Percentiles rank a stretch among this genome's conserved stretches.
These are phyloP conservation scores for Inga oerstediana DNA, from an alignment of 306 rosid species.

Conservation along the genomic window DNA sequence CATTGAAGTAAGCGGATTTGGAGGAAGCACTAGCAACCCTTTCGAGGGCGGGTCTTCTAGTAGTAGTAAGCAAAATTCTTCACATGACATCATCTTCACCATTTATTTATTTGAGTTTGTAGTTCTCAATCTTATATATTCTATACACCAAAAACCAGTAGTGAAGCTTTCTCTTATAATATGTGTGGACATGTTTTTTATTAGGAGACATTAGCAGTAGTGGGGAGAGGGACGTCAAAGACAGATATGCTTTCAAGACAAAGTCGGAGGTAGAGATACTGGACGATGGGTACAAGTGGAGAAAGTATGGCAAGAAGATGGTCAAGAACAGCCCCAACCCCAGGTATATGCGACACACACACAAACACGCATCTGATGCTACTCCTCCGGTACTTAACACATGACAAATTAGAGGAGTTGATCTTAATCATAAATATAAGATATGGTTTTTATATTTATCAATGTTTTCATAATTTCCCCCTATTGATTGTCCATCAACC, in stretches of 20 bases:
- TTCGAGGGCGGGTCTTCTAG: slow-evolving; percentile 38
- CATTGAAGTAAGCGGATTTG: slow-evolving; percentile 38
- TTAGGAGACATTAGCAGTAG: slow-evolving; percentile 42
- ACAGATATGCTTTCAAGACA: slow-evolving; percentile 72
- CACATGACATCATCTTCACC: neutral
- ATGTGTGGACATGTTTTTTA: slow-evolving; percentile 4
- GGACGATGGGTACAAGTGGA: slow-evolving; percentile 91
- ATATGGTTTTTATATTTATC: no score
- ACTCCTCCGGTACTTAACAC: no score
- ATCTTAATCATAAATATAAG: no score
- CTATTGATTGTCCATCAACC: no score
- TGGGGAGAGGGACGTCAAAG: slow-evolving; percentile 42
- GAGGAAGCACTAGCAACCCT: slow-evolving; percentile 42
- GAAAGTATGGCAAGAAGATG: slow-evolving; percentile 93
- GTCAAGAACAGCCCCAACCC: slow-evolving; percentile 94
- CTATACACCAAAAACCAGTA: neutral
- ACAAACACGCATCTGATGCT: neutral
- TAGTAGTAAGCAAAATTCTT: slow-evolving; percentile 50
- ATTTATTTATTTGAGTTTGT: neutral
- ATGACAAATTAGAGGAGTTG: no score
- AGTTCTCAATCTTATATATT: neutral
- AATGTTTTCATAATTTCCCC: no score
- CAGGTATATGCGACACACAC: slow-evolving; percentile 45
- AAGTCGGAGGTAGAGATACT: slow-evolving; percentile 74
- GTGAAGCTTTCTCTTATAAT: neutral